Evolutionary conservation across 768 basidiomycete species (phyloP), one percentile per base, ranked within the genome.

Genomic region (Rhodotorula kratochvilovae): DNA sequence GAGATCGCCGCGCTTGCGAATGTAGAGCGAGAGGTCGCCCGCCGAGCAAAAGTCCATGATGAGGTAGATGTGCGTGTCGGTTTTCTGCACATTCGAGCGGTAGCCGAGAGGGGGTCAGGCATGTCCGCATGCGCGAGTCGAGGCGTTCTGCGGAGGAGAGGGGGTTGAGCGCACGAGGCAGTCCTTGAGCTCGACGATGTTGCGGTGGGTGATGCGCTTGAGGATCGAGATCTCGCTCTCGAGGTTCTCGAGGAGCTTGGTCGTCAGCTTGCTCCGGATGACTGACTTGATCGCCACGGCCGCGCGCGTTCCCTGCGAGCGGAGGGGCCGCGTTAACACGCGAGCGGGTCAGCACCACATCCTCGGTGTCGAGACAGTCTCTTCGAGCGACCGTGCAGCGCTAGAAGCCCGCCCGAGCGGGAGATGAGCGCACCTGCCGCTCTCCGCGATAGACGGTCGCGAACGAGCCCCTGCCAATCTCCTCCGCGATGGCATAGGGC

Each of bases 31-130:
- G 60, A 99, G 86, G 81, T 99, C 96, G 5, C 94, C 94, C 3
- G 94, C 95, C 2, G 92, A 87, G 79, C 96, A 98, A 80, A 87
- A 97, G 77, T 96, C 95, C 89, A 98, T 99, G 77, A 99, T 89
- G 67, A 99, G 87, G 82, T 96, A 97, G 77, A 85, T 84, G 77
- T 83, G 80, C 33, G 79, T 79, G 36, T 82, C 81, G 63, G 81
- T 83, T 80, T 84, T 84, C 83, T 83, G 74, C 25, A 35, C 42
- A 35, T 29, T 56, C 8, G n/a, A 7, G 31, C 3, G 23, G 16
- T 39, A 7, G 39, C 39, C 39, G 39, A n/a, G 2, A 25, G 16
- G 25, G 29, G 6, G 58, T 61, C 19, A 39, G 50, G 19, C 12
- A 50, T 46, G 33, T 39, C 27, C 5, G 4, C 11, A 31, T n/a